Conservation (phyloP, 2,329 filamentous ascomycete genomes). For the Verticillium tricorpus region DNA sequence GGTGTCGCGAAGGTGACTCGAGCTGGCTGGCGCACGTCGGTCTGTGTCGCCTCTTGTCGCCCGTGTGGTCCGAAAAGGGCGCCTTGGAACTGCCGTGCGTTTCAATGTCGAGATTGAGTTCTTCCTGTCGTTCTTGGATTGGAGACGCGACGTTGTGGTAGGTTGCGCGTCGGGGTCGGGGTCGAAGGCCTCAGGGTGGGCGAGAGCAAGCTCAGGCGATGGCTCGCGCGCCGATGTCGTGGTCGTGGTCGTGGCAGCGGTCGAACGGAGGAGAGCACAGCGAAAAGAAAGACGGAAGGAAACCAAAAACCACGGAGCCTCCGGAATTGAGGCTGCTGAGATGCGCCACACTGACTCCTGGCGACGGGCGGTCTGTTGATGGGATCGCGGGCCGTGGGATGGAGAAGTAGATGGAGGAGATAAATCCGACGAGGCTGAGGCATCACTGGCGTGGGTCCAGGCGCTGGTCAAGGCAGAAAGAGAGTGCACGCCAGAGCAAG, state of each 20-base stretch:
- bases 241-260: not conserved
- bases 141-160: not conserved
- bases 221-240: not conserved
- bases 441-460: not conserved
- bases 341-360: conserved; percentile 5
- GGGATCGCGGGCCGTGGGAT: conserved; percentile 1
- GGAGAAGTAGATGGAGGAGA: conserved; percentile 9
- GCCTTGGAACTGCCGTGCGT: not conserved
- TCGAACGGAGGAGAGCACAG: not conserved
- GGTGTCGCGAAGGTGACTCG: not conserved
- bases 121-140: no score
- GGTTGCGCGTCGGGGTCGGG: not conserved
- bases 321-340: not conserved
- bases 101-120: not conserved
- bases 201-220: not conserved
- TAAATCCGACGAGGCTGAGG: conserved; percentile 12
- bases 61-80: not conserved
- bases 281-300: not conserved
- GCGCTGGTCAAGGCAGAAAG: conserved; percentile 7
- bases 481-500: not conserved
- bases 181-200: not conserved
- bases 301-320: not conserved
- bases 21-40: not conserved
- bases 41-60: not conserved
- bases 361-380: not conserved